Conservation (phyloP, 371 early-diverging fungal species). For the Cokeromyces recurvatus region DNA sequence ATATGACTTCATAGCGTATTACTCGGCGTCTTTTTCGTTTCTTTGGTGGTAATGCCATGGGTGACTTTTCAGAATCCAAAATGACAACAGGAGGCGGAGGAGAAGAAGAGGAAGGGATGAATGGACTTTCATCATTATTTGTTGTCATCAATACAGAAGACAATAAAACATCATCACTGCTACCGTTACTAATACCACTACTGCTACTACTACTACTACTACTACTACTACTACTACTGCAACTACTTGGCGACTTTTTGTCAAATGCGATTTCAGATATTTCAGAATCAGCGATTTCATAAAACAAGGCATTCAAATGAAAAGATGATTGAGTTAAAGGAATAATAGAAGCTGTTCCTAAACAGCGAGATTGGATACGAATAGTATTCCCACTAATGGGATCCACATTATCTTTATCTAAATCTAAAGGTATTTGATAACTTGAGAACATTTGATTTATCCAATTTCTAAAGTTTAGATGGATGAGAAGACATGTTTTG, state of each 20-base stretch:
- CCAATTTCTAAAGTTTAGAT: neutral
- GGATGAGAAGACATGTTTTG: too few relatives aligned
- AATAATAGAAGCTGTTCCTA: conserved; percentile 28
- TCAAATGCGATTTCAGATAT: conserved; percentile 24
- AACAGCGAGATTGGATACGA: conserved; percentile 26
- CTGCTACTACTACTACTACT: conserved; percentile 1
- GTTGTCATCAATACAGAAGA: neutral
- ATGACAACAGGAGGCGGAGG: too few relatives aligned
- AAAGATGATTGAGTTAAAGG: conserved; percentile 2
- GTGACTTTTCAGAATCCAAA: too few relatives aligned
- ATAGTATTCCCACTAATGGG: neutral
- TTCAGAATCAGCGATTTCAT: conserved; percentile 43
- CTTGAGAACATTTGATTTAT: neutral
- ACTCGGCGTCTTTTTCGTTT: conserved; percentile 32
- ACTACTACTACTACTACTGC: neutral
- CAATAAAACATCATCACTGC: neutral
- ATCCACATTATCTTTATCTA: conserved; percentile 11
- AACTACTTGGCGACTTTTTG: neutral
- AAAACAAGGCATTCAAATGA: conserved; percentile 21
- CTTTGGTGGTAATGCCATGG: conserved; percentile 29
- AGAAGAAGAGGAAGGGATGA: too few relatives aligned
- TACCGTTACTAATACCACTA: neutral
- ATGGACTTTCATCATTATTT: too few relatives aligned
- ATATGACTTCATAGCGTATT: conserved; percentile 28
- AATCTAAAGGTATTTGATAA: conserved; percentile 8